These are phyloP conservation scores for Paecilomyces sp. DNA, from an alignment of 2,329 filamentous ascomycete species.

Conservation along the genomic window DNA sequence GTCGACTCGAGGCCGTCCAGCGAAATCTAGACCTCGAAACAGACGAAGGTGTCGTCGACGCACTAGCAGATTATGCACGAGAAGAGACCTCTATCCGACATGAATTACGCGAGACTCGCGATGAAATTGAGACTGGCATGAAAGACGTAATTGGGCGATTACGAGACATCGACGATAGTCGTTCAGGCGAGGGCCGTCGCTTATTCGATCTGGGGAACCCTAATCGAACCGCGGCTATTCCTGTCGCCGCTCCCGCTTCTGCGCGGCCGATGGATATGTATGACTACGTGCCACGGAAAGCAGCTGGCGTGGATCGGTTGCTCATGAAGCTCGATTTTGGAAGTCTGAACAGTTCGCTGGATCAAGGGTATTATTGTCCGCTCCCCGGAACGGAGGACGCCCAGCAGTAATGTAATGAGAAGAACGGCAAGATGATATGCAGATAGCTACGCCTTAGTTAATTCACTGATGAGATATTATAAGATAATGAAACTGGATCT, in stretches of 20 bases:
- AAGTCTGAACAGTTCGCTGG: slow-evolving; percentile 16
- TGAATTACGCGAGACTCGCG: slow-evolving; percentile 58
- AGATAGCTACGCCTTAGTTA: not conserved
- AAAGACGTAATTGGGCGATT: slow-evolving; percentile 53
- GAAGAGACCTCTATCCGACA: slow-evolving; percentile 64
- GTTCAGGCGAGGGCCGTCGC: slow-evolving; percentile 34
- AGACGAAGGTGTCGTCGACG: slow-evolving; percentile 74
- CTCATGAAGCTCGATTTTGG: slow-evolving; percentile 80
- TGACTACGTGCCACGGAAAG: slow-evolving; percentile 61
- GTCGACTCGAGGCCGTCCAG: slow-evolving; percentile 70
- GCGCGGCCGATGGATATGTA: slow-evolving; percentile 14
- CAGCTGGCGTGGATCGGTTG: slow-evolving; percentile 74
- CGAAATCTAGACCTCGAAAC: slow-evolving; percentile 70
- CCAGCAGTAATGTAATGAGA: not conserved
- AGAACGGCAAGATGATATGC: not conserved
- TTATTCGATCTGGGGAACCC: slow-evolving; percentile 20
- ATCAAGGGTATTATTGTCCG: slow-evolving; percentile 1
- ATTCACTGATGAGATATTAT: not conserved
- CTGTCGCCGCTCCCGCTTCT: slow-evolving; percentile 10
- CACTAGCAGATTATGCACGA: slow-evolving; percentile 60
- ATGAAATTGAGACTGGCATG: slow-evolving; percentile 59
- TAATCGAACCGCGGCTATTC: slow-evolving; percentile 21
- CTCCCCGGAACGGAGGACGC: not conserved
- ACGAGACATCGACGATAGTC: slow-evolving; percentile 53
- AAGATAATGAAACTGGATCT: not conserved